Conservation (phyloP, 441 rosid species). For the Pelargonium australe region DNA sequence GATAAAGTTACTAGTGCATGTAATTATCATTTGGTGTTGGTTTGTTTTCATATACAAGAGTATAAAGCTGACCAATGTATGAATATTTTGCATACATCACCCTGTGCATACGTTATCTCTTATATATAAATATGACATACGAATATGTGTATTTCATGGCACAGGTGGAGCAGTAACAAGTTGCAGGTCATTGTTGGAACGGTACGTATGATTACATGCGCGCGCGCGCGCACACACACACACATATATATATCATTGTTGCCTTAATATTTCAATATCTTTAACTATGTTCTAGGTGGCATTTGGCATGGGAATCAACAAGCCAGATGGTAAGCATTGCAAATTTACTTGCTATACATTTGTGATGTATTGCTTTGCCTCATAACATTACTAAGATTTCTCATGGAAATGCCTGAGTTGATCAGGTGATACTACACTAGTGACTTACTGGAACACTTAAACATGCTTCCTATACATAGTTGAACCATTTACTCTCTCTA, state of each 20-base stretch:
- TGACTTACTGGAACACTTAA: too few relatives aligned
- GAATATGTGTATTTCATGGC: slow-evolving; percentile 22
- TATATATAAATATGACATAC: not conserved
- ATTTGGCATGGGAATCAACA: slow-evolving; percentile 99
- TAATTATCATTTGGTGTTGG: not conserved
- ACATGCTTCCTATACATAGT: not conserved
- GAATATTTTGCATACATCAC: not conserved
- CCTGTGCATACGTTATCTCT: not conserved
- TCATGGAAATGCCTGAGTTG: not conserved
- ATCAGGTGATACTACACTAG: too few relatives aligned
- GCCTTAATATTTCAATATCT: slow-evolving; percentile 19
- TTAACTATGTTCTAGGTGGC: slow-evolving; percentile 62
- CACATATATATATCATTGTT: not conserved
- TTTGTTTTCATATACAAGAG: not conserved
- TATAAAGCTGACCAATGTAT: not conserved
- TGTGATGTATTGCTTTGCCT: slow-evolving; percentile 4
- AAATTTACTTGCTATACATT: slow-evolving; percentile 9
- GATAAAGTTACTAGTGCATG: slow-evolving; percentile 9
- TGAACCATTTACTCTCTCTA: not conserved
- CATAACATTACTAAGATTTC: not conserved
- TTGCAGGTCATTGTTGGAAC: slow-evolving; percentile 97
- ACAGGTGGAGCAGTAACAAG: slow-evolving; percentile 93
- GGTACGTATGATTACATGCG: slow-evolving; percentile 38
- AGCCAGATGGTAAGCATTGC: slow-evolving; percentile 85
- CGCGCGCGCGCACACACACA: too few relatives aligned